These are phyloP conservation scores for Pythium brachiatum DNA, from an alignment of 352 stramenopile genomes.

Conservation along the genomic window DNA sequence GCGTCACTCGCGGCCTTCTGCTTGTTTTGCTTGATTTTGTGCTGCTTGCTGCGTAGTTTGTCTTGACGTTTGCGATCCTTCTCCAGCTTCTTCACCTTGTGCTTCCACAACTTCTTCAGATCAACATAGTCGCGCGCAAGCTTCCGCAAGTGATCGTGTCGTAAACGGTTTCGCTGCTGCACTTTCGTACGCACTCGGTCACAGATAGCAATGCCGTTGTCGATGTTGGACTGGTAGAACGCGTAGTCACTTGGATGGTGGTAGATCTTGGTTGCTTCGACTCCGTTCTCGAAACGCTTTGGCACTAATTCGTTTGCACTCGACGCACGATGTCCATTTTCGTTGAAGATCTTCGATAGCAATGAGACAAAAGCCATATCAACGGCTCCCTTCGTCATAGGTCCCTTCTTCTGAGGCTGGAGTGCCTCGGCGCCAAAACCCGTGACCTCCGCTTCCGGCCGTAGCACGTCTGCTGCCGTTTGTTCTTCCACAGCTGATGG, in stretches of 20 bases:
- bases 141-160: constrained; percentile 66
- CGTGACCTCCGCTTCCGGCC: neutral
- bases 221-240: constrained; percentile 76
- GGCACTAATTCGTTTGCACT: constrained; percentile 57
- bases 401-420: neutral
- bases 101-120: constrained; percentile 78
- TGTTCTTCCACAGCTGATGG: neutral
- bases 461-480: neutral
- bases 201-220: constrained; percentile 38
- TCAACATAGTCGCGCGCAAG: constrained; percentile 79
- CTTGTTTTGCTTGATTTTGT: constrained; percentile 51
- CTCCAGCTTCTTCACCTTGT: constrained; percentile 84
- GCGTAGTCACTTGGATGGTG: constrained; percentile 65
- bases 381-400: constrained; percentile 48
- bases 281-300: constrained; percentile 47
- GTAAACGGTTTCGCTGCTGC: constrained; percentile 53
- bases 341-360: constrained; percentile 58
- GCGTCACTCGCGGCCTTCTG: constrained; percentile 28
- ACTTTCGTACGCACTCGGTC: constrained; percentile 66
- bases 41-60: constrained; percentile 67
- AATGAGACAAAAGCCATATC: constrained; percentile 61
- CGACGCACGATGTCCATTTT: constrained; percentile 51
- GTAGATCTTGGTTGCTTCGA: constrained; percentile 62
- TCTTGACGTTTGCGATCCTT: constrained; percentile 86
- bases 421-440: neutral